Evolutionary conservation across 768 basidiomycete species (phyloP).

Genomic region (Lactarius hengduanensis): DNA sequence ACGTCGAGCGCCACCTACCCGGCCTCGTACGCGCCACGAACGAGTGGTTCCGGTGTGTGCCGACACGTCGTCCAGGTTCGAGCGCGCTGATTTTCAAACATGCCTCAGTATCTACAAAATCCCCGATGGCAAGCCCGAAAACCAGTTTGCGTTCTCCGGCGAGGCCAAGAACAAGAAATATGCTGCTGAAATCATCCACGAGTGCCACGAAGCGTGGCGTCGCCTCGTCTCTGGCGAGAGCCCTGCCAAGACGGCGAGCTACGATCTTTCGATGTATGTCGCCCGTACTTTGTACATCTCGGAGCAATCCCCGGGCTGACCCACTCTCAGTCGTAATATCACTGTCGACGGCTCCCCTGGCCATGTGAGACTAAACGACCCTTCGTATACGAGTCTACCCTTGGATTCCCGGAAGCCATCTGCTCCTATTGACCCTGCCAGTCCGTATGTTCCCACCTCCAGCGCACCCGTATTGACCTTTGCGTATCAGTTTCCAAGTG

Average conservation of each 20-base stretch:
- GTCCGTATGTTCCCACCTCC: slow-evolving; percentile 46
- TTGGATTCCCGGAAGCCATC: slow-evolving; percentile 79
- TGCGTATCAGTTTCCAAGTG: slow-evolving; percentile 70
- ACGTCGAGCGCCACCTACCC: slow-evolving; percentile 96
- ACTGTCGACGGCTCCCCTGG: slow-evolving; percentile 75
- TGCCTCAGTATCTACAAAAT: slow-evolving; percentile 85
- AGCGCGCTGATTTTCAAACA: background rate
- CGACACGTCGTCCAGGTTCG: background rate
- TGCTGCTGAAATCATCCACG: slow-evolving; percentile 97
- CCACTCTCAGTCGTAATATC: slow-evolving; percentile 65
- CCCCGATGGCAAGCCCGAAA: slow-evolving; percentile 94
- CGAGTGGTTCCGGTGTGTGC: slow-evolving; percentile 90
- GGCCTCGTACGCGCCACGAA: slow-evolving; percentile 96
- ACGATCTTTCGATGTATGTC: slow-evolving; percentile 79
- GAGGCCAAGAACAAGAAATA: slow-evolving; percentile 99
- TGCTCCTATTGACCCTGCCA: slow-evolving; percentile 86
- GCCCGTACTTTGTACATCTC: slow-evolving; percentile 24
- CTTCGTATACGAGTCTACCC: slow-evolving; percentile 63
- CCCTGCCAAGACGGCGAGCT: slow-evolving; percentile 65
- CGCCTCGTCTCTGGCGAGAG: slow-evolving; percentile 81
- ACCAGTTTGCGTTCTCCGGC: slow-evolving; percentile 98
- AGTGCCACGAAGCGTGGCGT: slow-evolving; percentile 98
- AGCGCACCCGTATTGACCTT: slow-evolving; percentile 7
- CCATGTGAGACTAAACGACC: slow-evolving; percentile 60
- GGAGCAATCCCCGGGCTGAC: background rate